Evolutionary conservation across 2,329 filamentous ascomycete species (phyloP), one percentile per base, ranked within the genome.

Genomic region (Sclerotinia minor): DNA sequence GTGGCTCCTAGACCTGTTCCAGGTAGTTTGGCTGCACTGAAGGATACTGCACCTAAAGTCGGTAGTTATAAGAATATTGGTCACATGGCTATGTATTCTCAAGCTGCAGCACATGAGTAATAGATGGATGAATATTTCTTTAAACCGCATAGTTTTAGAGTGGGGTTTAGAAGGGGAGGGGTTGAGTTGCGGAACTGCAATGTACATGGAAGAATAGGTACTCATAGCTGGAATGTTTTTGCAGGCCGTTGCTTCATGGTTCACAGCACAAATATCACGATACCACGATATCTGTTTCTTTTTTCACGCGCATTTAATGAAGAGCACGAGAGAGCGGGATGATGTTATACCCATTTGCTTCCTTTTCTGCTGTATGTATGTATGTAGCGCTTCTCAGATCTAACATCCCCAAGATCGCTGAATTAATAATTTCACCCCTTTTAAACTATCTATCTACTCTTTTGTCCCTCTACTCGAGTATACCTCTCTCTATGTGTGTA

Each of bases 11-110:
- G 50, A 32, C 47, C 26, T 45, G 29, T n/a, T 52, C 50, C 67
- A 6, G 67, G 68, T 52, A 67, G 65, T 55, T 54, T 72, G 35
- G 70, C 70, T 15, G 21, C 26, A 45, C 32, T 72, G 15, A 72
- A 70, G 38, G n/a, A 66, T 15, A 61, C 64, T 1, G 71, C 71
- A 13, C 71, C 69, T 11, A 72, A 72, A 54, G 54, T 71, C 29
- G 68, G 71, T 5, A 59, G 60, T 44, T 72, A 72, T 26, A 49
- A 64, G 52, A 72, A 72, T 41, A 71, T 72, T 44, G 68, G 67
- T 11, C 63, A 70, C 47, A 67, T 65, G 32, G 60, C 59, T 9
- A 68, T 70, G 29, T 71, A 72, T 61, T 65, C 66, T 29, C 54
- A 70, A 35, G 58, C 60, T 41, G 32, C 3, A 9, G 11, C 15